These are phyloP conservation scores for Hagleromyces aurorensis DNA, from an alignment of 805 yeast species.

Conservation along the genomic window DNA sequence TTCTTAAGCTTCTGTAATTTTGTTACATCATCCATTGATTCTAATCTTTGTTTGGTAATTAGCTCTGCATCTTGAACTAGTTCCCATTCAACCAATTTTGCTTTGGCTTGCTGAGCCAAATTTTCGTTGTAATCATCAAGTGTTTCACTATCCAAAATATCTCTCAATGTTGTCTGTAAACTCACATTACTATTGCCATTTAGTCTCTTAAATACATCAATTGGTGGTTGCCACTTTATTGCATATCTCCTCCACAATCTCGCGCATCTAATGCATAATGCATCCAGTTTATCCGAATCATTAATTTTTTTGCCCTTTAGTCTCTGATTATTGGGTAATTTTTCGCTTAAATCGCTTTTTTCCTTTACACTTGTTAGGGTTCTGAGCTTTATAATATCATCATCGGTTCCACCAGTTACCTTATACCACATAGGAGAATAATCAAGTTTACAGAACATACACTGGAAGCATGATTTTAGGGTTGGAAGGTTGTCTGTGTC, in stretches of 20 bases:
- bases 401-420: slow-evolving; percentile 29
- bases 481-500: slow-evolving; percentile 44
- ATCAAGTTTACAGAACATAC: slow-evolving; percentile 59
- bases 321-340: slow-evolving; percentile 22
- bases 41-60: slow-evolving; percentile 44
- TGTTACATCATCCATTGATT: slow-evolving; percentile 12
- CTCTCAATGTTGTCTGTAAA: slow-evolving; percentile 11
- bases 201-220: slow-evolving; percentile 47
- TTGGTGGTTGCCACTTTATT: slow-evolving; percentile 75
- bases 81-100: slow-evolving; percentile 59
- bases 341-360: slow-evolving; percentile 12
- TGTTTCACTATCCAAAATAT: slow-evolving; percentile 16
- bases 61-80: slow-evolving; percentile 51
- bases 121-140: slow-evolving; percentile 10
- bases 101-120: slow-evolving; percentile 13
- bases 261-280: slow-evolving; percentile 82
- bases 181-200: slow-evolving; percentile 17
- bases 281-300: slow-evolving; percentile 35
- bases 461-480: slow-evolving; percentile 40
- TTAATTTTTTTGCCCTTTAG: slow-evolving; percentile 16
- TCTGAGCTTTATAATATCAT: slow-evolving; percentile 17
- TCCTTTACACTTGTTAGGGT: slow-evolving; percentile 19
- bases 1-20: slow-evolving; percentile 15
- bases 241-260: slow-evolving; percentile 88
- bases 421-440: slow-evolving; percentile 33